Percentiles rank a stretch among this genome's conserved stretches.
Conservation (phyloP, 164 flowering plant species). For the Akebia trifoliata region DNA sequence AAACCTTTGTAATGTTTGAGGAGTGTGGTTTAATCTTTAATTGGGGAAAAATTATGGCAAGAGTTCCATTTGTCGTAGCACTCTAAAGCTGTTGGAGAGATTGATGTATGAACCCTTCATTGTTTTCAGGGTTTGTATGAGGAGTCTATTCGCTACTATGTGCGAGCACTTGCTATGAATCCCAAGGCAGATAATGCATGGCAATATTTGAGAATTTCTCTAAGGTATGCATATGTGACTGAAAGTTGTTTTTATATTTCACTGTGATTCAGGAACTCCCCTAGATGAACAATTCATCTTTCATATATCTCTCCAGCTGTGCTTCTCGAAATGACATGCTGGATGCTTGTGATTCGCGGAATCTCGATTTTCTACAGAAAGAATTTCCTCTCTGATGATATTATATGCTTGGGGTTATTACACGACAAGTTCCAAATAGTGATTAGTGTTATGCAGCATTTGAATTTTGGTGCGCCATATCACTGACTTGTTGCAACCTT, state of each 20-base stretch:
- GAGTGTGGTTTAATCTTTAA: no score
- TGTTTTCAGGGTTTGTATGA: conserved; percentile 71
- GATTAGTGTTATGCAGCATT: neutral
- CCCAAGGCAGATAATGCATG: conserved; percentile 98
- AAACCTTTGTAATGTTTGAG: no score
- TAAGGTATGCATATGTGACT: conserved; percentile 46
- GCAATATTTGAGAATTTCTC: conserved; percentile 90
- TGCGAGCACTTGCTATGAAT: conserved; percentile 91
- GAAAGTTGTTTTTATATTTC: neutral
- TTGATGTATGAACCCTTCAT: neutral
- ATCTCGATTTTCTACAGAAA: conserved; percentile 79
- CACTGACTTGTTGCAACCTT: neutral
- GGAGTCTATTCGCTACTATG: conserved; percentile 90
- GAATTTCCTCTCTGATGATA: conserved; percentile 68
- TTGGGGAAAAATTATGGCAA: no score
- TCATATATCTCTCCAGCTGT: conserved; percentile 42
- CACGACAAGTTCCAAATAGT: neutral
- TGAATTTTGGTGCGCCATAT: neutral
- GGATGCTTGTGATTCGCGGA: conserved; percentile 81
- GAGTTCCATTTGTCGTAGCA: no score
- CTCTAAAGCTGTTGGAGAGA: neutral
- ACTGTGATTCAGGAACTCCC: neutral
- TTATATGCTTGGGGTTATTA: neutral
- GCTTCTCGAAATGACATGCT: conserved; percentile 86
- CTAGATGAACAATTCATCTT: neutral